phyloP scores from a whole-genome alignment of 331 rosid species.

The Malus hybrid region DNA sequence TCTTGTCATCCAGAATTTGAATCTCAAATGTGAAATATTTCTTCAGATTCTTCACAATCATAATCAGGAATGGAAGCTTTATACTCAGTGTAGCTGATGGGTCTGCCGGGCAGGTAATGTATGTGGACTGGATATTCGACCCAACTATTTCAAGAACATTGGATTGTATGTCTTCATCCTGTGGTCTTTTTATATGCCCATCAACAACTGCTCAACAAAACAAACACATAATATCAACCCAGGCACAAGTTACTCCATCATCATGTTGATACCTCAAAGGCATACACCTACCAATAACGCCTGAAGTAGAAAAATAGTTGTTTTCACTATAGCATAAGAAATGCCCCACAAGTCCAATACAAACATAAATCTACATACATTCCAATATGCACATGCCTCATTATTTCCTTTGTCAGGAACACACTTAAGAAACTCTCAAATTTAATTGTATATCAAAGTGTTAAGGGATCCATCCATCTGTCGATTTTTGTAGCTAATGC shows the following conservation, averaged over 20 bases:
- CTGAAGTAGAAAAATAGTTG: neutral
- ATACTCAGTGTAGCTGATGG: slow-evolving; percentile 92
- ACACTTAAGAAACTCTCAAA: neutral
- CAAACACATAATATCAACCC: neutral
- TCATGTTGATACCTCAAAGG: neutral
- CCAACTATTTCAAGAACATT: slow-evolving; percentile 86
- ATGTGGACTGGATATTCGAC: slow-evolving; percentile 83
- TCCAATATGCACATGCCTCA: neutral
- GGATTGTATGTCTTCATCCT: slow-evolving; percentile 95
- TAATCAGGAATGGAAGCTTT: slow-evolving; percentile 81
- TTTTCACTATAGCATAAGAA: neutral
- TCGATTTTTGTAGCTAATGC: neutral
- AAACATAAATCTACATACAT: neutral
- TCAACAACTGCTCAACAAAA: slow-evolving; percentile 46
- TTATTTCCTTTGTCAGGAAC: neutral
- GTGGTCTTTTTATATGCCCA: slow-evolving; percentile 92
- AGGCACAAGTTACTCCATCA: neutral
- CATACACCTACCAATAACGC: neutral
- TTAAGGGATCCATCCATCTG: neutral
- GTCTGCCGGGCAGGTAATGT: slow-evolving; percentile 93
- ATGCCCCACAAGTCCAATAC: neutral
- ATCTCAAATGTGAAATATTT: slow-evolving; percentile 94
- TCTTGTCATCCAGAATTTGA: slow-evolving; percentile 93
- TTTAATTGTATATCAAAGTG: neutral
- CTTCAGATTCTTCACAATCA: slow-evolving; percentile 93